phyloP scores from a whole-genome alignment of 331 rosid genomes.

The Dryas integrifolia region DNA sequence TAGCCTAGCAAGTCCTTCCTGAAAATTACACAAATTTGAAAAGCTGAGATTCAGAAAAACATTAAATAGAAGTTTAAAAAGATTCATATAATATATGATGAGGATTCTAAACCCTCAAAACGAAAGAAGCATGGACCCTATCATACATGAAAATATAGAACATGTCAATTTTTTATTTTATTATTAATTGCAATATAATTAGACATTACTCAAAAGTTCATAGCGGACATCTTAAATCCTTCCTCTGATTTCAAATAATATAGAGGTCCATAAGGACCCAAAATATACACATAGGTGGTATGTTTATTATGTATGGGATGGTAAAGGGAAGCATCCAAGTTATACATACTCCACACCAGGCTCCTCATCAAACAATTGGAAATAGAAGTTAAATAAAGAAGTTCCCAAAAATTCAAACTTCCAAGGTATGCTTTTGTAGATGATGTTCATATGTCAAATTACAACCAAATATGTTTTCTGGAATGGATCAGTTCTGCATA shows the following conservation, averaged over 20 bases:
- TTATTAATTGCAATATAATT: background rate
- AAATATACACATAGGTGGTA: background rate
- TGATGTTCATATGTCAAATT: background rate
- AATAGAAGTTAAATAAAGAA: background rate
- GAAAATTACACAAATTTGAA: conserved; percentile 32
- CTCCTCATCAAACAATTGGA: background rate
- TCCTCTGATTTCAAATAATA: background rate
- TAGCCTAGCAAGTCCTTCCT: conserved; percentile 87
- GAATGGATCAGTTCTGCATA: background rate
- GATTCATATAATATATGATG: background rate
- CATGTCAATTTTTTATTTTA: background rate
- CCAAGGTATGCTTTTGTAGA: background rate
- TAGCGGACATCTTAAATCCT: background rate
- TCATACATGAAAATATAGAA: too few species aligned
- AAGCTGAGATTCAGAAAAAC: background rate
- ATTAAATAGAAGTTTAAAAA: background rate
- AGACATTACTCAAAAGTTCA: background rate
- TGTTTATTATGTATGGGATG: background rate
- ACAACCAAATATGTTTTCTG: background rate
- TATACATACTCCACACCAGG: background rate
- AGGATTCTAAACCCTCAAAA: background rate
- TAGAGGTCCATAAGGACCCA: background rate
- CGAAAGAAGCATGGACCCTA: background rate
- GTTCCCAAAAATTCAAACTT: too few species aligned
- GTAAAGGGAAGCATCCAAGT: background rate